Evolutionary conservation across 805 yeast genomes (phyloP).

Genomic region (Soucietia sequanensis): DNA sequence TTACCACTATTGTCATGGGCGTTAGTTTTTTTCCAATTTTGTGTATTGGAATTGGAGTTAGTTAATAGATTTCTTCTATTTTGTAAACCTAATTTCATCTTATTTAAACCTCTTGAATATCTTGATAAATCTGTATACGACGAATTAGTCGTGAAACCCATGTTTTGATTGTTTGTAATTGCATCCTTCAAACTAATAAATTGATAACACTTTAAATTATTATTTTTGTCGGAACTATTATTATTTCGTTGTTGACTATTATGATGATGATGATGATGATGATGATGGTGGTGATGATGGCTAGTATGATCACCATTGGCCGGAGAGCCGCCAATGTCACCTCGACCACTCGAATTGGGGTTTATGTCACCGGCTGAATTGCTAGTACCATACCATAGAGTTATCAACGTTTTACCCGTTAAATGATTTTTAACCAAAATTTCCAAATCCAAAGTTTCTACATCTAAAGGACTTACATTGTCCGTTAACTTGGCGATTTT

Average conservation of each 20-base stretch:
- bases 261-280: constrained; percentile 7
- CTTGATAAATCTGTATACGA: constrained; percentile 19
- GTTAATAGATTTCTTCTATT: constrained; percentile 13
- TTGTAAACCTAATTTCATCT: constrained; percentile 35
- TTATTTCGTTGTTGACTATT: constrained; percentile 9
- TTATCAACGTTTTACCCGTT: constrained; percentile 30
- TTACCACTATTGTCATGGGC: not conserved
- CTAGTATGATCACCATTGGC: constrained; percentile 2
- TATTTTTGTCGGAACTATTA: not conserved
- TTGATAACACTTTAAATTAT: constrained; percentile 13
- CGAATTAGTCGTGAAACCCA: constrained; percentile 8
- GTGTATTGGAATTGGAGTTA: no score
- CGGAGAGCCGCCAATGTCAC: not conserved
- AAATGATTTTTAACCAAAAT: constrained; percentile 27
- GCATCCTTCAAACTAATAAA: constrained; percentile 37
- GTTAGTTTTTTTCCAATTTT: constrained; percentile 1
- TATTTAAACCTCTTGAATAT: constrained; percentile 33
- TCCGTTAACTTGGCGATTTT: constrained; percentile 37
- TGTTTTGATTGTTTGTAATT: constrained; percentile 16
- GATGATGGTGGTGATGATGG: constrained; percentile 10
- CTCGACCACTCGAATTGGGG: no score
- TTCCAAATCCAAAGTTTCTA: constrained; percentile 42
- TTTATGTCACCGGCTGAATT: no score
- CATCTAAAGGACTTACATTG: constrained; percentile 32
- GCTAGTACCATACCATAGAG: constrained; percentile 34